A percentile compares a stretch with the other conserved stretches of the same genome.
These are phyloP conservation scores for Solanum dulcamara DNA, from an alignment of 257 asterid genomes.

Conservation along the genomic window DNA sequence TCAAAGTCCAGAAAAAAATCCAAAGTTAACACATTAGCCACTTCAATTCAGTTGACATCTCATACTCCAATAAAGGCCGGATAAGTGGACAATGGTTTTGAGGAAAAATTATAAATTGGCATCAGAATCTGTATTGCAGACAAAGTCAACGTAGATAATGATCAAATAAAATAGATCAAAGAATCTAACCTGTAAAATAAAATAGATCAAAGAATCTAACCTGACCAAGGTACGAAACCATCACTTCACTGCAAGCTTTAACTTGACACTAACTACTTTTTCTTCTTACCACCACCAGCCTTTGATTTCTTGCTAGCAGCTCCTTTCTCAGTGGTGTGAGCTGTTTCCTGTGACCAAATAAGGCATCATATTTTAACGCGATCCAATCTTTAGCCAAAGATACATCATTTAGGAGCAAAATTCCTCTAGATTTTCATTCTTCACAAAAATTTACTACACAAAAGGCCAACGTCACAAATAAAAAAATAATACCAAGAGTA, in stretches of 20 bases:
- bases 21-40: neutral
- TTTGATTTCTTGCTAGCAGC: constrained; percentile 58
- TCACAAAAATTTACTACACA: neutral
- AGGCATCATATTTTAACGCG: neutral
- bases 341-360: constrained; percentile 45
- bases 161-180: neutral
- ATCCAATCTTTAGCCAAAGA: neutral
- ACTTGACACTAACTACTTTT: constrained; percentile 29
- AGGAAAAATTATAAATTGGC: neutral
- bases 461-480: neutral
- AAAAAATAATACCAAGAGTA: neutral
- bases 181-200: too few relatives aligned
- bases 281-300: constrained; percentile 48
- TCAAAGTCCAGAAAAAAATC: neutral
- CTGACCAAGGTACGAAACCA: neutral
- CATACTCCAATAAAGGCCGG: neutral
- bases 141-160: neutral
- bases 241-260: neutral
- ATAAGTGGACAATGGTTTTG: neutral
- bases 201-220: neutral
- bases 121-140: neutral
- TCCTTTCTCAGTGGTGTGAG: constrained; percentile 49
- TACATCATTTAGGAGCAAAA: neutral
- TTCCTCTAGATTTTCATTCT: neutral
- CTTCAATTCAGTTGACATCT: neutral